phyloP scores from a whole-genome alignment of 495 filamentous ascomycete genomes.

The Aspergillus campestris region DNA sequence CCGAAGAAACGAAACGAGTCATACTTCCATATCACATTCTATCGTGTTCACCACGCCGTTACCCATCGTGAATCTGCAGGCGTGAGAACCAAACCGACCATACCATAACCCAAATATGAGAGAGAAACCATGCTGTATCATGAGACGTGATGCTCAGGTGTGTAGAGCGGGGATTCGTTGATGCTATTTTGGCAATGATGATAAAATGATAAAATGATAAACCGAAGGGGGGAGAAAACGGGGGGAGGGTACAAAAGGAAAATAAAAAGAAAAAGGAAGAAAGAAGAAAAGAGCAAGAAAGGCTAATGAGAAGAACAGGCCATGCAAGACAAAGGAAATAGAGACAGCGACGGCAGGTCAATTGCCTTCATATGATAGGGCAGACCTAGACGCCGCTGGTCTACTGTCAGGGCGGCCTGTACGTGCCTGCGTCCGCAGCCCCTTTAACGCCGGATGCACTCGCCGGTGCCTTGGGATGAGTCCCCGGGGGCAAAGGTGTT shows the following conservation, averaged over 20 bases:
- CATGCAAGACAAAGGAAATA: conserved; percentile 7
- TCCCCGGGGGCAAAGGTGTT: conserved; percentile 23
- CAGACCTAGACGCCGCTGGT: not conserved
- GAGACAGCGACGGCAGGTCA: no score
- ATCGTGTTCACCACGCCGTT: no score
- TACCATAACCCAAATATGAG: no score
- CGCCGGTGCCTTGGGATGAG: conserved; percentile 17
- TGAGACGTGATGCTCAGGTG: conserved; percentile 12
- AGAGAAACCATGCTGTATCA: no score
- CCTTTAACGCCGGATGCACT: conserved; percentile 13
- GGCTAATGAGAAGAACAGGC: conserved; percentile 4
- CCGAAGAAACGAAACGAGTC: no score
- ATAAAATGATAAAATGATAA: not conserved
- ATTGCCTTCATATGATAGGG: not conserved
- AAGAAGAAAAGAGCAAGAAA: conserved; percentile 3
- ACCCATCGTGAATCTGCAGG: no score
- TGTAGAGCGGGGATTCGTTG: conserved; percentile 22
- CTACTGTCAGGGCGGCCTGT: conserved; percentile 28
- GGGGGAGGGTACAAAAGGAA: conserved; percentile 5
- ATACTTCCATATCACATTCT: no score
- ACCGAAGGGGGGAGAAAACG: conserved; percentile 4
- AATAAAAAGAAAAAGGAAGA: conserved; percentile 1
- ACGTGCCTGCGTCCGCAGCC: conserved; percentile 23
- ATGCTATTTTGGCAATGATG: conserved; percentile 15
- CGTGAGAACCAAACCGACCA: no score